Base-by-base conservation (phyloP, 75 land plant species). In the Pinus taeda region DNA sequence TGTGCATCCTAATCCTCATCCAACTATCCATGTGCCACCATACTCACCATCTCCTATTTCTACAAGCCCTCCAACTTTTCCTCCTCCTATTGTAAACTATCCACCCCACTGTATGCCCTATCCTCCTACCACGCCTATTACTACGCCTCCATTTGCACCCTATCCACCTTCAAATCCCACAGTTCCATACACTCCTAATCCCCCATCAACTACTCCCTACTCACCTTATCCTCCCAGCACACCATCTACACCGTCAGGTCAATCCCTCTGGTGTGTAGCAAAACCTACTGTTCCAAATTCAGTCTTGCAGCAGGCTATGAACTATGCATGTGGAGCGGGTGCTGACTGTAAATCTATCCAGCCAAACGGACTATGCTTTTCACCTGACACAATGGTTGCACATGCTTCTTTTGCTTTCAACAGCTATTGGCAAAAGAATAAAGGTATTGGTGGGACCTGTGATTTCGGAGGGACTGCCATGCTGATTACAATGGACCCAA, bases 371-470 rank as follows among this genome's bases (percentile, higher is more conserved):
- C 18, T 70, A 2, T 93, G 96, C 84, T 93, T 62, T 77, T 77
- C 79, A 64, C 93, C 91, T 61, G 67, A 90, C 57, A 88, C 87
- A 6, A 53, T 85, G 57, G n/a, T 81, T 0, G 75, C 89, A 4
- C 96, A 91, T 79, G 93, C 96, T 22, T 91, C 96, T 0, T 93
- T 63, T 64, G 96, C 96, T 36, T 88, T 89, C 80, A 93, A 91
- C 65, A 89, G 91, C 80, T 93, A 93, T 73, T 93, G 83, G 81
- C 93, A 93, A 79, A 85, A 76, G 59, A 83, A 83, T 12, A 81
- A 84, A 60, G 62, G 17, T 11, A 57, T 69, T 45, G 92, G 86
- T 8, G 92, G 80, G 14, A 85, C 90, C 36, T 93, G 96, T 66
- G 84, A 85, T 75, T 93, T 93, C 75, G 91, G 87, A 42, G 96